Base-by-base conservation (phyloP, 306 rosid genomes). In the Gastrolobium bilobum region DNA sequence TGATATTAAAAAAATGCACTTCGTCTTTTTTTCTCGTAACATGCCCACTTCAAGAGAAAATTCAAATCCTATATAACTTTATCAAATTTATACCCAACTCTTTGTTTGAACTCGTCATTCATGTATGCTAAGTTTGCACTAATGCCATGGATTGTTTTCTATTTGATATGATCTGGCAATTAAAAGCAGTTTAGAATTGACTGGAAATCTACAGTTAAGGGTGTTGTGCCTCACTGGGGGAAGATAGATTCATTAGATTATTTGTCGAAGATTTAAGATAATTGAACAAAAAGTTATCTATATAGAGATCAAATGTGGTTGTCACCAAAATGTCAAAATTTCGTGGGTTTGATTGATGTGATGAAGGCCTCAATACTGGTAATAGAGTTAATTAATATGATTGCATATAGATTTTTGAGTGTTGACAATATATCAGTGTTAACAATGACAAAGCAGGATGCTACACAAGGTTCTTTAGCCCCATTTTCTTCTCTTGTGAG, bases 381-480 rank as follows among this genome's bases (percentile, higher is more conserved):
- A 34, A 43, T 60, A 29, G 26, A 77, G 47, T 71, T 7, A 54
- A 69, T 54, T 54, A 60, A 30, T 75, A n/a, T 73, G 60, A 67
- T 35, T 47, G 31, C 48, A 47, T 58, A 51, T 68, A 14, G 47
- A 7, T 58, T 51, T 61, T 73, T 51, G 20, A 44, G 9, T 20
- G 44, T n/a, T 77, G 43, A 67, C 14, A 39, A 39, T 50, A 68
- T 40, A 29, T 47, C 10, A 34, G 10, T 5, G 8, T 40, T 38
- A 53, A 62, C 47, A 52, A 11, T 67, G 47, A 37, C 34, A 10
- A 50, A 63, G 69, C 39, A 15, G 40, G 56, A 15, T 76, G 68
- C 56, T 10, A 15, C 42, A 9, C 47, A 38, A 20, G 30, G 60
- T 44, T 51, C 29, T 69, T 57, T 14, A 47, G 40, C 30, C 61